Base-by-base conservation (phyloP, 257 asterid genomes). In the Rehmannia glutinosa region DNA sequence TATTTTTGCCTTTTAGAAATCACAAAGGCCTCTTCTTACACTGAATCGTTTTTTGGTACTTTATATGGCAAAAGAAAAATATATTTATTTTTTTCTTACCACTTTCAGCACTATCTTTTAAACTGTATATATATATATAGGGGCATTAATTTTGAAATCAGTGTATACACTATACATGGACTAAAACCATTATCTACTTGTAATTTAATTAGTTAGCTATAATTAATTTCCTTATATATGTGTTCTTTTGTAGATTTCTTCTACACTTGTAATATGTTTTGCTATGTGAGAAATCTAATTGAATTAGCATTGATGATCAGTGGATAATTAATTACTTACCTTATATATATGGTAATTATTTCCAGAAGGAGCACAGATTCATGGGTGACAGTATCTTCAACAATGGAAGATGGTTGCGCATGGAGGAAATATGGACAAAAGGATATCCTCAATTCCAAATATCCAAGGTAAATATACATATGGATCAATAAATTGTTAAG, bases 361-460 rank as follows among this genome's bases (percentile, higher is more conserved):
- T 66, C 17, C 81, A 90, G 96, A 32, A 81, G 77, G 77, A 71
- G 39, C 6, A 51, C 81, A 3, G 78, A 79, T 35, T 73, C 96
- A 21, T 27, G 80, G 82, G 66, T 28, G 11, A 51, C 0, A 4
- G 17, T 69, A 2, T 66, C 81, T 41, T 39, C 71, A 6, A 77
- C 80, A 0, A 62, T 33, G 19, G 83, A 76, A 69, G 97, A 91
- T 82, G 91, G 83, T 6, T 73, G 50, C 60, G 86, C 91, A 17
- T 88, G 97, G 97, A 82, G 96, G 39, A 91, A 91, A 72, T 91
- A 91, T 73, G 97, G 97, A 28, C 97, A 91, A 70, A 91, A 91
- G 77, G 54, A 19, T 5, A 88, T 88, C 64, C 70, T 74, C 59
- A 74, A 79, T 56, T 73, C 89, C 6, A 35, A 69, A 0, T 60